phyloP scores from a whole-genome alignment of 2,329 filamentous ascomycete species.

The Stachybotrys elegans region DNA sequence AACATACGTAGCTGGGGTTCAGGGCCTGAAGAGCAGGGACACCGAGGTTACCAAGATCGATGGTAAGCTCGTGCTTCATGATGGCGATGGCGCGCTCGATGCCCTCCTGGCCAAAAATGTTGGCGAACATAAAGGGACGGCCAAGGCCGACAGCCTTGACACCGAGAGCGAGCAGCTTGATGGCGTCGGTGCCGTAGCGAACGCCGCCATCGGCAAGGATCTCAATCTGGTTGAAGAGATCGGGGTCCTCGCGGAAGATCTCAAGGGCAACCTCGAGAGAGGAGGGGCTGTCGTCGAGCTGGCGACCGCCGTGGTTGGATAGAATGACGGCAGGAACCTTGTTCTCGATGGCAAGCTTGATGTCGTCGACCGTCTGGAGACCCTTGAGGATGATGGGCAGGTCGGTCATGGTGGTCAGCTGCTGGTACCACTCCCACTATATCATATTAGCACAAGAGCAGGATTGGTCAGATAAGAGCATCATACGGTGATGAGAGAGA shows the following conservation, averaged over 20 bases:
- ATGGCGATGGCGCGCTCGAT: slow-evolving; percentile 38
- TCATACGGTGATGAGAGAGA: slow-evolving; percentile 16
- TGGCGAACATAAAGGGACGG: slow-evolving; percentile 47
- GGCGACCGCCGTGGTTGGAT: slow-evolving; percentile 38
- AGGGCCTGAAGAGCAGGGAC: slow-evolving; percentile 31
- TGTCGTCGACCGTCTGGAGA: slow-evolving; percentile 30
- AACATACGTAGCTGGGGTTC: slow-evolving; percentile 18
- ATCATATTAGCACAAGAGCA: neutral
- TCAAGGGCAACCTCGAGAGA: slow-evolving; percentile 33
- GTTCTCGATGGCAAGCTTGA: slow-evolving; percentile 26
- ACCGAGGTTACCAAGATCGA: slow-evolving; percentile 39
- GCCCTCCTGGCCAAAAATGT: slow-evolving; percentile 44
- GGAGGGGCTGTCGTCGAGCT: slow-evolving; percentile 33
- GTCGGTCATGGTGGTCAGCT: slow-evolving; percentile 26
- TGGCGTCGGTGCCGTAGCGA: slow-evolving; percentile 35
- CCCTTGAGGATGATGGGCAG: slow-evolving; percentile 37
- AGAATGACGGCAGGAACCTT: slow-evolving; percentile 29
- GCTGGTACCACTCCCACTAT: slow-evolving; percentile 31
- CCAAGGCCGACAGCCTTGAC: slow-evolving; percentile 42
- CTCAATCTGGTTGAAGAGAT: slow-evolving; percentile 33
- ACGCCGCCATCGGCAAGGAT: slow-evolving; percentile 37
- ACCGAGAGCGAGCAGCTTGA: slow-evolving; percentile 39
- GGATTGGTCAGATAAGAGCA: neutral
- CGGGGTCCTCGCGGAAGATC: slow-evolving; percentile 29
- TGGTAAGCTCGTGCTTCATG: slow-evolving; percentile 44